Base-by-base conservation (phyloP, 176 grass and related monocot species). In the Phyllostachys edulis region DNA sequence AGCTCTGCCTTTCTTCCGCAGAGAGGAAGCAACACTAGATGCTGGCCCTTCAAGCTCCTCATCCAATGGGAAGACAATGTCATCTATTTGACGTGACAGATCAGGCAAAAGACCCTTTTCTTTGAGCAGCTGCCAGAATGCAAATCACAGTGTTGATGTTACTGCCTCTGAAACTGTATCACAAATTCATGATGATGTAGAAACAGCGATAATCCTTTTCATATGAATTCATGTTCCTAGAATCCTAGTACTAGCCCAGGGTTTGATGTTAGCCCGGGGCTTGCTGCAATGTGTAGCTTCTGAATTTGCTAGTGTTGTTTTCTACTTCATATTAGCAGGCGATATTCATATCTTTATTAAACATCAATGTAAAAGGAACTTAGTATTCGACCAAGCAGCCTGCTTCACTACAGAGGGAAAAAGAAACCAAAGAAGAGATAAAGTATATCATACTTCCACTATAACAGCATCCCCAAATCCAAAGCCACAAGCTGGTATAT, bases 401-500 rank as follows among this genome's bases (percentile, higher is more conserved):
- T 32, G 21, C 21, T 73, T 67, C 38, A 68, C 80, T 75, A 16
- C 38, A 23, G 7, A 63, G 26, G 40, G 23, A 26, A 47, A 71
- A 76, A 74, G 27, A 6, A 89, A 80, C 0, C n/a, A 80, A 10
- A 42, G 17, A 76, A 69, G n/a, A 16, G 41, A 82, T 23, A 69
- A 47, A 61, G 37, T 16, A 62, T 51, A 67, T 78, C 91, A 90
- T 93, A 98, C 96, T 87, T 98, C 93, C 47, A 98, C 85, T 81
- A 98, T 95, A 62, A 98, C 96, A 71, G 96, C 91, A 85, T 96
- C 93, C 63, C 96, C 96, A 87, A 98, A 98, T 84, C 93, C 96
- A 81, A 98, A 98, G 29, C 93, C 96, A 76, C 96, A 98, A 67
- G 96, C 93, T 42, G 89, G 91, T 69, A 95, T 84, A 69, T 98